These are phyloP conservation scores for Scheffersomyces amazonensis DNA, from an alignment of 805 yeast genomes.

Conservation along the genomic window DNA sequence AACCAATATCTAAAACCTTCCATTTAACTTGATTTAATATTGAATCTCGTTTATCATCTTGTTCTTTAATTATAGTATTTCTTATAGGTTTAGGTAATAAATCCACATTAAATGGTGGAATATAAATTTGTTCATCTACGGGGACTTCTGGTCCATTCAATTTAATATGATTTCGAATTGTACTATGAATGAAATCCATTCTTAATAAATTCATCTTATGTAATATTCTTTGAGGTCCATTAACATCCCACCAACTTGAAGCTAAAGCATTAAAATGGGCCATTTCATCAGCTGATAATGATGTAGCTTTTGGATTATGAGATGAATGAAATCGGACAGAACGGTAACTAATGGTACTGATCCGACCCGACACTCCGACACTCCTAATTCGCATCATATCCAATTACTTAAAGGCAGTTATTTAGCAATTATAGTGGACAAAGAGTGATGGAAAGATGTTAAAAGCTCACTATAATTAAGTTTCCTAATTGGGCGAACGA, in stretches of 20 bases:
- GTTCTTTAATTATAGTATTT: constrained; percentile 46
- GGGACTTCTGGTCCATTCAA: constrained; percentile 31
- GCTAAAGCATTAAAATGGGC: constrained; percentile 85
- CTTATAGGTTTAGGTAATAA: constrained; percentile 61
- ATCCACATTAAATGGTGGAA: constrained; percentile 75
- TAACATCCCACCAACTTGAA: constrained; percentile 96
- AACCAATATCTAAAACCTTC: constrained; percentile 82
- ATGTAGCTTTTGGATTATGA: constrained; percentile 21
- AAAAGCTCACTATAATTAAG: no score
- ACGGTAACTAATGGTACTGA: no score
- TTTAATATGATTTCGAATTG: constrained; percentile 44
- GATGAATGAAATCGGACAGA: background rate
- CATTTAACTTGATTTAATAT: constrained; percentile 35
- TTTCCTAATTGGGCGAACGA: no score
- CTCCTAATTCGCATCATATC: no score
- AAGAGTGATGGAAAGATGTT: no score
- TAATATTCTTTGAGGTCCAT: constrained; percentile 88
- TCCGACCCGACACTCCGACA: no score
- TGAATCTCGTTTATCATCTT: constrained; percentile 43
- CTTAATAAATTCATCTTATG: constrained; percentile 92
- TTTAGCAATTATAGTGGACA: no score
- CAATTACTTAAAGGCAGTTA: no score
- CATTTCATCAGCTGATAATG: constrained; percentile 61
- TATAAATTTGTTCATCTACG: constrained; percentile 50
- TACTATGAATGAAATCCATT: constrained; percentile 78